Conservation (phyloP, 1,284 basidiomycete species). For the Pisolithus thermaeus region DNA sequence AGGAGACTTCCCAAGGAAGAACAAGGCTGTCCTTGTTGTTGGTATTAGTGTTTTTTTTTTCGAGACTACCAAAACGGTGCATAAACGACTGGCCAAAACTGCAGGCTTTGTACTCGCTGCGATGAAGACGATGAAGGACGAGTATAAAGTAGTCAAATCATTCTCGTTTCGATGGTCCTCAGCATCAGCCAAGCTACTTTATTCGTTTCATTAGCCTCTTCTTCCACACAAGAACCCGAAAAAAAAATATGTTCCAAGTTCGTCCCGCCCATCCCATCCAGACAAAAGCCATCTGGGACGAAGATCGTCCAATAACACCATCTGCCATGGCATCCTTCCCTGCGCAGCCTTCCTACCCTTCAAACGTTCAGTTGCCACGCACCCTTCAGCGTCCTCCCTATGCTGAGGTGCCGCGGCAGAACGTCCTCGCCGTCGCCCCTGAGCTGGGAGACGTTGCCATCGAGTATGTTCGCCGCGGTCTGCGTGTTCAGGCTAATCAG, state of each 20-base stretch:
- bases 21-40: neutral
- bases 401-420: constrained; percentile 45
- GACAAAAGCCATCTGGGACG: constrained; percentile 31
- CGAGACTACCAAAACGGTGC: constrained; percentile 24
- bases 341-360: constrained; percentile 26
- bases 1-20: neutral
- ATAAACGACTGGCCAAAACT: constrained; percentile 32
- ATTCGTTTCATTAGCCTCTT: constrained; percentile 14
- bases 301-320: constrained; percentile 16
- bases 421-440: constrained; percentile 47
- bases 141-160: constrained; percentile 14
- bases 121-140: constrained; percentile 3
- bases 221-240: constrained; percentile 9
- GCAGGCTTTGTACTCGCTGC: constrained; percentile 29
- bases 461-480: constrained; percentile 53
- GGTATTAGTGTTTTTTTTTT: neutral
- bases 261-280: constrained; percentile 31
- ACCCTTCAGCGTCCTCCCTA: constrained; percentile 51
- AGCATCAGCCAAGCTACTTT: constrained; percentile 2
- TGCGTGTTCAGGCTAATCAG: constrained; percentile 45
- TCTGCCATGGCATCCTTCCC: constrained; percentile 21
- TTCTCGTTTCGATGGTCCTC: constrained; percentile 14
- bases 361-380: constrained; percentile 50
- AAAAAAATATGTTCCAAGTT: constrained; percentile 26
- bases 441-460: constrained; percentile 51